Evolutionary conservation across 2,329 filamentous ascomycete genomes (phyloP), one percentile per base, ranked within the genome.

Genomic region (Clonostachys rosea): DNA sequence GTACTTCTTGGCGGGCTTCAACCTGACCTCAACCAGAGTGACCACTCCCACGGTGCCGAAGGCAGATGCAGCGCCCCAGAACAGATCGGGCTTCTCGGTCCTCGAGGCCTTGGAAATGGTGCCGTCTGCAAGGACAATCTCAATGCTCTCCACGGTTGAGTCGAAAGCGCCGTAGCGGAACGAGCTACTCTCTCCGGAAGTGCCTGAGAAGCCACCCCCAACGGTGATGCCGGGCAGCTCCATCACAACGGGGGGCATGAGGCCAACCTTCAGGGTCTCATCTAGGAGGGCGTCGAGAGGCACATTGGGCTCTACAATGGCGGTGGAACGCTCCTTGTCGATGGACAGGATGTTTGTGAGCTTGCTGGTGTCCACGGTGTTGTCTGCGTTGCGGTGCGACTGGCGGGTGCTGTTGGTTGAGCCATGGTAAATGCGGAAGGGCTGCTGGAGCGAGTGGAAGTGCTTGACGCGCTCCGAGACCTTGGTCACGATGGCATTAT

Each of bases 391-490:
- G 33, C 73, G 72, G 17, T 70, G 66, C 8, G 74, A 73, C 24
- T 76, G 75, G 8, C 87, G 82, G 36, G 87, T 91, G 64, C 82
- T 88, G 67, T 89, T 90, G 24, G 87, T 90, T 0, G 84, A 83
- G 50, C 87, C 87, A 65, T 91, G 87, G 56, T 83, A 87, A 59
- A 91, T 84, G n/a, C 86, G 77, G 64, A 88, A 91, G 3, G 84
- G 78, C 58, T 70, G 62, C 49, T 68, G 62, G 8, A 55, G 59
- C 4, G 63, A 57, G 45, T 73, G 60, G 53, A 79, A 78, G 5
- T 68, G 57, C 49, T 63, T 62, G 34, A 79, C 65, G 18, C 69
- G 64, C 34, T 61, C 56, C 0, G 75, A 66, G 42, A 79, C 68
- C 46, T 59, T 56, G 16, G 59, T 51, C n/a, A 79, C 73, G 9